Evolutionary conservation across 176 grass and related monocot species (phyloP).

Genomic region (Tuctoria greenei): DNA sequence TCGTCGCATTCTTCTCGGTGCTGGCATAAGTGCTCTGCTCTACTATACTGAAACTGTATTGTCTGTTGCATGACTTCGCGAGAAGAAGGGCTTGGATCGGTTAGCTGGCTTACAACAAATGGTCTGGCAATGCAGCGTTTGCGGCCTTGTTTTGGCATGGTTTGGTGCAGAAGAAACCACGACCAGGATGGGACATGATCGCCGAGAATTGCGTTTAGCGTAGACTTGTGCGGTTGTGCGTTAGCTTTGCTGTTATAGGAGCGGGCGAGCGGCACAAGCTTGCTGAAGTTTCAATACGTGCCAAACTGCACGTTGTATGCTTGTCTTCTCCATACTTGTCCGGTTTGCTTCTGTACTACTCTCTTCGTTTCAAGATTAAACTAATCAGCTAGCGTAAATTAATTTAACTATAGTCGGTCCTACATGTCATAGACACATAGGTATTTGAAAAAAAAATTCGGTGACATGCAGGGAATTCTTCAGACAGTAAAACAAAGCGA

Average conservation of each 20-base stretch:
- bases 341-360: background rate
- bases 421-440: too few relatives aligned
- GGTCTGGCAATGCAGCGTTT: background rate
- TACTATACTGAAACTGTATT: background rate
- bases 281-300: background rate
- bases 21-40: background rate
- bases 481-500: too few relatives aligned
- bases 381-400: too few relatives aligned
- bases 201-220: conserved; percentile 38
- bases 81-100: background rate
- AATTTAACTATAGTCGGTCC: too few relatives aligned
- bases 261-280: background rate
- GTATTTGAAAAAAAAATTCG: too few relatives aligned
- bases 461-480: too few relatives aligned
- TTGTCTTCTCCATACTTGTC: background rate
- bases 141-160: conserved; percentile 7
- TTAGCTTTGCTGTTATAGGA: too few relatives aligned
- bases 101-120: conserved; percentile 21
- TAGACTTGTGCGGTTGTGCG: background rate
- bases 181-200: conserved; percentile 40
- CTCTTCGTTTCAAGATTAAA: too few relatives aligned
- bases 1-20: background rate
- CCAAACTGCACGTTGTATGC: background rate
- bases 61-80: conserved; percentile 33
- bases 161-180: background rate